phyloP scores from a whole-genome alignment of 2,329 filamentous ascomycete genomes.

The Penicillium sp. region DNA sequence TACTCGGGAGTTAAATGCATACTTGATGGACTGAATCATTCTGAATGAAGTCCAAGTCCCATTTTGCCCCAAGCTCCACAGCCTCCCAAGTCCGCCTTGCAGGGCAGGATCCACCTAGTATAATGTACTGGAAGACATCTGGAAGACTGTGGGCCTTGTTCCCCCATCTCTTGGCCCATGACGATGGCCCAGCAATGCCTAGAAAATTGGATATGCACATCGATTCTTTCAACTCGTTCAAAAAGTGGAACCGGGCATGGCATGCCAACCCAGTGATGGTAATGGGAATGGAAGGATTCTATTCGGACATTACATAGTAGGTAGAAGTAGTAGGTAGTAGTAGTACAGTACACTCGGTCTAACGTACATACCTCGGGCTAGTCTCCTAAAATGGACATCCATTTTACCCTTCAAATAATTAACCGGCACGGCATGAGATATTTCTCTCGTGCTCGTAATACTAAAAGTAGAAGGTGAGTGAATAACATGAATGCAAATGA shows the following conservation, averaged over 20 bases:
- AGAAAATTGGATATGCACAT: slow-evolving; percentile 3
- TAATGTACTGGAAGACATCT: slow-evolving; percentile 19
- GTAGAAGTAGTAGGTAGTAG: too few species aligned
- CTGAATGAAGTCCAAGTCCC: background rate
- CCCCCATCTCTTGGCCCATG: slow-evolving; percentile 20
- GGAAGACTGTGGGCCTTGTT: slow-evolving; percentile 24
- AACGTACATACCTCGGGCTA: slow-evolving; percentile 21
- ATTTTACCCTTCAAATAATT: background rate
- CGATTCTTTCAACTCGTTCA: slow-evolving; percentile 1
- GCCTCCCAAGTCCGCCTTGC: background rate
- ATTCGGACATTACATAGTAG: slow-evolving; percentile 5
- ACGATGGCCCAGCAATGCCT: slow-evolving; percentile 13
- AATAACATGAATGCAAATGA: background rate
- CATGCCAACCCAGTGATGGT: slow-evolving; percentile 9
- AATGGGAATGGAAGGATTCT: slow-evolving; percentile 20
- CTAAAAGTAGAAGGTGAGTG: background rate
- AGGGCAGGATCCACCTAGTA: background rate
- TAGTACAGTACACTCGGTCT: background rate
- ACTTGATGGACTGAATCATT: background rate
- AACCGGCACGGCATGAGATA: background rate
- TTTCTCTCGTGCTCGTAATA: background rate
- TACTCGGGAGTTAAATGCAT: background rate
- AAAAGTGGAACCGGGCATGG: slow-evolving; percentile 11
- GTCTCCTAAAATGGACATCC: background rate
- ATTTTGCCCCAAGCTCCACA: background rate